Evolutionary conservation across 805 yeast species (phyloP).

Genomic region (Candida endomychidarum): DNA sequence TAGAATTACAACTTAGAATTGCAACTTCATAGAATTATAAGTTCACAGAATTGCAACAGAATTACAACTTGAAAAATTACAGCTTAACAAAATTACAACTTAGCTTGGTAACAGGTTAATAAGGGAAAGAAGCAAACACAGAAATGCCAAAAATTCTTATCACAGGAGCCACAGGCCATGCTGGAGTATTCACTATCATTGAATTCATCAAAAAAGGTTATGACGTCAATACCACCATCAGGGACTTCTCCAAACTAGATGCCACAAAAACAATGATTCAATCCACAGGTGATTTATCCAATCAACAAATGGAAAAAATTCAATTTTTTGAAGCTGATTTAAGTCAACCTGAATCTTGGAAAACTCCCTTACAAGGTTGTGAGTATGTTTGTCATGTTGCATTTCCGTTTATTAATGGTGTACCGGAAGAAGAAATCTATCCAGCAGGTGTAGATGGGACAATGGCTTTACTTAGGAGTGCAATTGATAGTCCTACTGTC

Average conservation of each 20-base stretch:
- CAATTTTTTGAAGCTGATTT: conserved; percentile 13
- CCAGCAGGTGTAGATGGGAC: conserved; percentile 8
- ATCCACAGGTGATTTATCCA: conserved; percentile 8
- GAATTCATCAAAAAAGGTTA: conserved; percentile 14
- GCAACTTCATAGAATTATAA: too few relatives aligned
- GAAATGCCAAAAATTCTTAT: conserved; percentile 12
- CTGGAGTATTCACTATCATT: conserved; percentile 12
- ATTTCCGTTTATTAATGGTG: conserved; percentile 12
- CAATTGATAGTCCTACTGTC: conserved; percentile 4
- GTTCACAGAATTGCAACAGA: too few relatives aligned
- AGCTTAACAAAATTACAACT: too few relatives aligned
- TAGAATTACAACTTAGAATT: too few relatives aligned
- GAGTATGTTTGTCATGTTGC: conserved; percentile 14
- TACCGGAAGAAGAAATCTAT: conserved; percentile 8
- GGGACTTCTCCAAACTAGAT: conserved; percentile 11
- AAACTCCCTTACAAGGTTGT: conserved; percentile 12
- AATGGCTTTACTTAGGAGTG: conserved; percentile 7
- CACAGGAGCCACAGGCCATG: conserved; percentile 17
- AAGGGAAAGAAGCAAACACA: too few relatives aligned
- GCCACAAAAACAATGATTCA: conserved; percentile 8
- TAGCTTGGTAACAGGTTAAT: too few relatives aligned
- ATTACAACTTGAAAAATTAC: too few relatives aligned
- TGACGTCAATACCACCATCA: conserved; percentile 14
- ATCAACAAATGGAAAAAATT: conserved; percentile 1
- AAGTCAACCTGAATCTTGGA: conserved; percentile 12